Evolutionary conservation across 208 protist genomes (phyloP), one percentile per base, ranked within the genome.

Genomic region (Crithidia expoeki): DNA sequence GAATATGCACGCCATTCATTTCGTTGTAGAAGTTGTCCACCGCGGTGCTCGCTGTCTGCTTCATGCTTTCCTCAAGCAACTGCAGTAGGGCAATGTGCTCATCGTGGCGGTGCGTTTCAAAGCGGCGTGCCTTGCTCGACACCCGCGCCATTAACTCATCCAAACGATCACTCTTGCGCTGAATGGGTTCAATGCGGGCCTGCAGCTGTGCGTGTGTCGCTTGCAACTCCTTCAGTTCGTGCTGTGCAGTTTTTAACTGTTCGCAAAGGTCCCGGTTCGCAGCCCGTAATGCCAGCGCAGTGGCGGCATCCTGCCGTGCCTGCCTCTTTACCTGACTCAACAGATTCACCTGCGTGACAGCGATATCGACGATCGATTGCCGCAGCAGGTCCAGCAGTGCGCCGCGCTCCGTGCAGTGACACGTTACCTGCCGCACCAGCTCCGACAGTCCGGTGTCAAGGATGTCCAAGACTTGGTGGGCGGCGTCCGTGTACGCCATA

Each of bases 391-490:
- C 89, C 5, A 96, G 81, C 28, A 96, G 60, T 2, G 88, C 92
- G 28, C 88, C 92, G 34, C 89, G 88, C 78, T 96, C 89, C 14
- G 81, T 78, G 60, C 92, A 96, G 33, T 74, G 49, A 47, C 78
- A 59, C 28, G 78, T 38, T 0, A 89, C 52, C 68, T 96, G 92
- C 14, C 89, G 85, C 44, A 90, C 88, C 42, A 96, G 28, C 72
- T 96, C 92, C 25, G 81, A 72, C 11, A 96, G 71, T 19, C 89
- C 92, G n/a, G 76, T 69, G 80, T 96, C 83, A 0, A 94, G 52
- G 21, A 93, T 78, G 16, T 82, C 61, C 33, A 95, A 66, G 12
- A 95, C 79, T 19, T 87, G 51, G 12, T 66, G 61, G 23, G 80
- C 85, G 9, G 88, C 86, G 33, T 82, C 55, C 4, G 84, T 84